Conservation (phyloP, 345 rosid genomes). For the Arabis hirsuta region DNA sequence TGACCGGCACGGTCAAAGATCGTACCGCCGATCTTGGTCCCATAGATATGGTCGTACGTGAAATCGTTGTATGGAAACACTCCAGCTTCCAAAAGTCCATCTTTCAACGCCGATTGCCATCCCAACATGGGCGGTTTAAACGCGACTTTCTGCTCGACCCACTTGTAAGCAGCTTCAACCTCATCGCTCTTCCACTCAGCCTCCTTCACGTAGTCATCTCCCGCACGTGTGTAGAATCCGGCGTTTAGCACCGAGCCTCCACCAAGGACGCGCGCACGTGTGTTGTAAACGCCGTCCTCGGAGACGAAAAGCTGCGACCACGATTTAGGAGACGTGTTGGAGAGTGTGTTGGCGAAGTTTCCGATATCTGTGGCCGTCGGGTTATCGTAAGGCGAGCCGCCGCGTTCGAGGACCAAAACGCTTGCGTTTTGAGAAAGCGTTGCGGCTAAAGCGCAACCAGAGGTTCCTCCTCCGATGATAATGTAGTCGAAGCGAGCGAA, state of each 20-base stretch:
- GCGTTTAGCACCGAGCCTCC: conserved; percentile 88
- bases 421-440: conserved; percentile 63
- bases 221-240: conserved; percentile 75
- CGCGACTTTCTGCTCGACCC: conserved; percentile 81
- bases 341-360: conserved; percentile 52
- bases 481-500: conserved; percentile 64
- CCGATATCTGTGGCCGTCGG: conserved; percentile 49
- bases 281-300: conserved; percentile 78
- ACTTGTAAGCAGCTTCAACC: conserved; percentile 61
- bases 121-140: conserved; percentile 54
- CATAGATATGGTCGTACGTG: conserved; percentile 66
- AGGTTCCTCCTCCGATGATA: conserved; percentile 83
- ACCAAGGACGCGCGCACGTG: conserved; percentile 80
- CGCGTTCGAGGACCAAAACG: conserved; percentile 80
- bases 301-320: conserved; percentile 73
- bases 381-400: conserved; percentile 70
- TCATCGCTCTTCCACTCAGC: conserved; percentile 54
- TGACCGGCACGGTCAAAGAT: conserved; percentile 69
- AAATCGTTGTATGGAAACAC: conserved; percentile 69
- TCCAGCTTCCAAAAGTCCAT: conserved; percentile 73
- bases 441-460: conserved; percentile 86
- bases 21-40: conserved; percentile 81
- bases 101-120: conserved; percentile 81
- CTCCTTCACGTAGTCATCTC: conserved; percentile 46
- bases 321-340: conserved; percentile 52